These are phyloP conservation scores for Fulvia fulva DNA, from an alignment of 2,329 filamentous ascomycete genomes.

Conservation along the genomic window DNA sequence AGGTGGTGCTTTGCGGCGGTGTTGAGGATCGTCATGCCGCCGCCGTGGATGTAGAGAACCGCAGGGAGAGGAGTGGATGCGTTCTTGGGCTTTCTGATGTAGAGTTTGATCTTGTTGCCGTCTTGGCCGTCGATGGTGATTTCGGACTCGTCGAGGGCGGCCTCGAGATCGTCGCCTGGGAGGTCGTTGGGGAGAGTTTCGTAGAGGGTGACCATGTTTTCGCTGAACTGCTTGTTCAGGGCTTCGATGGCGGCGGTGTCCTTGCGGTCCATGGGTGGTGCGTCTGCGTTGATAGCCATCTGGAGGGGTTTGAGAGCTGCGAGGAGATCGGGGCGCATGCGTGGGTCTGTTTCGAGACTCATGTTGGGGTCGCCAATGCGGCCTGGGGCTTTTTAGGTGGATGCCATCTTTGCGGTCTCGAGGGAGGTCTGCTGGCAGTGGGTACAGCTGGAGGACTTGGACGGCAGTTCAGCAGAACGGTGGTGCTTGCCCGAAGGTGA, in stretches of 20 bases:
- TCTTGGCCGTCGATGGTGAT: conserved; percentile 21
- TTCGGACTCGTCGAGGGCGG: conserved; percentile 13
- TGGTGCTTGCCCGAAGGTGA: no score
- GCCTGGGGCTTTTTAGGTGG: conserved; percentile 19
- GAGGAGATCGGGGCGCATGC: conserved; percentile 21
- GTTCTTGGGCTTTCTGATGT: conserved; percentile 16
- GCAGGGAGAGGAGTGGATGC: conserved; percentile 17
- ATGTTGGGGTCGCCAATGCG: conserved; percentile 23
- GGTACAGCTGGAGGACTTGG: no score
- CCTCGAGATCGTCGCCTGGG: conserved; percentile 18
- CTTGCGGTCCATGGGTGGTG: not conserved
- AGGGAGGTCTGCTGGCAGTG: not conserved
- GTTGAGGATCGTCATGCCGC: conserved; percentile 26
- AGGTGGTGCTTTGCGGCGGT: conserved; percentile 24
- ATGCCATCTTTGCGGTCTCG: not conserved
- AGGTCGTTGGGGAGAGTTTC: conserved; percentile 67
- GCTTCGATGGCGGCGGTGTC: conserved; percentile 3
- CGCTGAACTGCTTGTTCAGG: not conserved
- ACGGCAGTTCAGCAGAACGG: not conserved
- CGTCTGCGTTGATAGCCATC: conserved; percentile 4
- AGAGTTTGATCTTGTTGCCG: conserved; percentile 22
- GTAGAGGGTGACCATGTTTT: conserved; percentile 61
- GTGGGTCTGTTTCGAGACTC: conserved; percentile 18
- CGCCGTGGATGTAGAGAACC: conserved; percentile 31
- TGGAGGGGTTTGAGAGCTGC: conserved; percentile 2